Evolutionary conservation across 1,284 basidiomycete species (phyloP).

Genomic region (Peniophora sp.): DNA sequence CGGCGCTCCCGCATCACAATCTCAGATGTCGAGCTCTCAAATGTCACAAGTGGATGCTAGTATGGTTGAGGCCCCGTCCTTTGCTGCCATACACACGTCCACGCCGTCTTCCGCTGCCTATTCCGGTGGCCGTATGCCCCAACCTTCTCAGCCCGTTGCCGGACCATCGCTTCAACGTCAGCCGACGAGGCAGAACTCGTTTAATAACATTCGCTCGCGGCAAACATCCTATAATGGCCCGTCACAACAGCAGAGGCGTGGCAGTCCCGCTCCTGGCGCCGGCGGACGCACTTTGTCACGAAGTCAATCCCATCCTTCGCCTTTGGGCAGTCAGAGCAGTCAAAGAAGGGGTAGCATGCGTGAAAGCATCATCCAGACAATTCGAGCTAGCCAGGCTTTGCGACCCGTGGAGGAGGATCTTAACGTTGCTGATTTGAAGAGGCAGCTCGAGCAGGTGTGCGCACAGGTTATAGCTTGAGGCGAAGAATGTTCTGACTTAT

Average conservation of each 20-base stretch:
- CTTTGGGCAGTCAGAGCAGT: not conserved
- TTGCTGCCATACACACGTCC: not conserved
- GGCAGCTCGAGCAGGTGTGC: slow-evolving; percentile 9
- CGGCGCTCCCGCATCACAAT: slow-evolving; percentile 11
- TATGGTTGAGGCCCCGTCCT: not conserved
- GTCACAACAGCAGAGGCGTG: not conserved
- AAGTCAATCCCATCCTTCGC: not conserved
- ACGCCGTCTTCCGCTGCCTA: not conserved
- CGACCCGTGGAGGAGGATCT: not conserved
- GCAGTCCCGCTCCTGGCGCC: not conserved
- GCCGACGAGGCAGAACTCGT: no score
- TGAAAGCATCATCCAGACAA: not conserved
- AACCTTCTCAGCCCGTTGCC: no score
- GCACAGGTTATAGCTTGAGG: not conserved
- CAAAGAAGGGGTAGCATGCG: not conserved
- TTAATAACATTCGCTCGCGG: no score
- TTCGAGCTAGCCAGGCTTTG: not conserved
- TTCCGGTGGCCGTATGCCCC: no score
- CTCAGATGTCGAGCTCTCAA: slow-evolving; percentile 3
- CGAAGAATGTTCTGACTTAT: no score
- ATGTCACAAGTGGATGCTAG: not conserved
- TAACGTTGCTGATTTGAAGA: slow-evolving; percentile 4
- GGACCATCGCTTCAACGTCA: no score
- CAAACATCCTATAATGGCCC: no score
- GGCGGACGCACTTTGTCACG: not conserved